phyloP scores from a whole-genome alignment of 1,284 basidiomycete species.

The Xerocomus amazonicus region DNA sequence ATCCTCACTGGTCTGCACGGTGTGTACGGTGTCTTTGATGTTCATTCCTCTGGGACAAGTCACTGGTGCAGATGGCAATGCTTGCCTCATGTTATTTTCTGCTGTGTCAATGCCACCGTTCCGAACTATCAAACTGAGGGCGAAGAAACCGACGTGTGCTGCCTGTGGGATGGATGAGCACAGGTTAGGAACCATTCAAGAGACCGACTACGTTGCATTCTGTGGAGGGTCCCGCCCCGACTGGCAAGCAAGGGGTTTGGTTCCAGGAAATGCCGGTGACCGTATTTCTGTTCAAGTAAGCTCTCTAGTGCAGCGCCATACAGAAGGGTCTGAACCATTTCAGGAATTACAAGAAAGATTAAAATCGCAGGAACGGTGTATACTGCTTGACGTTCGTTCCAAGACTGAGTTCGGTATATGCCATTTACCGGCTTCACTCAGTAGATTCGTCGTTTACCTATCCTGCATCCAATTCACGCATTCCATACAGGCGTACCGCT shows the following conservation, averaged over 20 bases:
- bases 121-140: constrained; percentile 76
- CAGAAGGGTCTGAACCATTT: neutral
- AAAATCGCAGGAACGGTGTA: constrained; percentile 37
- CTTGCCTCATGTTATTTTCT: constrained; percentile 69
- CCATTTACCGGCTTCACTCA: constrained; percentile 68
- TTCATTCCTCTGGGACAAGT: constrained; percentile 6
- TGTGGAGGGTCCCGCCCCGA: constrained; percentile 69
- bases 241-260: constrained; percentile 55
- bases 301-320: neutral
- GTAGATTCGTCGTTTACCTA: constrained; percentile 43
- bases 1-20: constrained; percentile 72
- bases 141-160: constrained; percentile 57
- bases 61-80: constrained; percentile 46
- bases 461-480: too few species aligned
- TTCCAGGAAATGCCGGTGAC: constrained; percentile 33
- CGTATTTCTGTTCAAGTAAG: constrained; percentile 53
- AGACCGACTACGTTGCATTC: constrained; percentile 73
- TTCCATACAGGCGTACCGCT: constrained; percentile 62
- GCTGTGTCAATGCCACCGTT: constrained; percentile 72
- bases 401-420: constrained; percentile 86
- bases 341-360: constrained; percentile 36
- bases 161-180: constrained; percentile 55
- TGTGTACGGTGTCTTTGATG: constrained; percentile 34
- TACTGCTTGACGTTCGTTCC: constrained; percentile 82
- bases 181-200: constrained; percentile 43